Evolutionary conservation across 2,329 filamentous ascomycete genomes (phyloP).

Genomic region (Chaetomium olivaceum): DNA sequence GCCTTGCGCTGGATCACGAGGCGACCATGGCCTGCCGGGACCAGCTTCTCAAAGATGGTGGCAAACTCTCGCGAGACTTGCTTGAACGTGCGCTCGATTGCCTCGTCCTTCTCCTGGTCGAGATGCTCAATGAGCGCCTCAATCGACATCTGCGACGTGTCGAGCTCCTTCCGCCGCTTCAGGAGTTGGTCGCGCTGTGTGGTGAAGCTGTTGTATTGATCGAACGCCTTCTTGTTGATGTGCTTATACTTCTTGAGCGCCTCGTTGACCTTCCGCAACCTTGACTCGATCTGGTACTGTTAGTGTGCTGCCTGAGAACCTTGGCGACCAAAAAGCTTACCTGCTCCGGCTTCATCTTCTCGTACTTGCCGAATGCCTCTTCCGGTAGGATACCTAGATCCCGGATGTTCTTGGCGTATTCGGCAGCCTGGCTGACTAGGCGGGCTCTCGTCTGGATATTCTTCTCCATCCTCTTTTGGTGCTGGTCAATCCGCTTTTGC

Average conservation of each 20-base stretch:
- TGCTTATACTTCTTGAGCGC: slow-evolving; percentile 94
- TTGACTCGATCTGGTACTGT: slow-evolving; percentile 53
- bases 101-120: slow-evolving; percentile 94
- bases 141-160: slow-evolving; percentile 82
- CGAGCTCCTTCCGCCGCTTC: slow-evolving; percentile 81
- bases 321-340: slow-evolving; percentile 48
- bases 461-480: slow-evolving; percentile 86
- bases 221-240: slow-evolving; percentile 99
- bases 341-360: slow-evolving; percentile 74
- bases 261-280: slow-evolving; percentile 88
- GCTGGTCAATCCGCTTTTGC: slow-evolving; percentile 72
- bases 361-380: slow-evolving; percentile 89
- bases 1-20: slow-evolving; percentile 90
- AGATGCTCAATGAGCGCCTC: slow-evolving; percentile 89
- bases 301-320: slow-evolving; percentile 26
- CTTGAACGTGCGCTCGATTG: slow-evolving; percentile 97
- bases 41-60: slow-evolving; percentile 89
- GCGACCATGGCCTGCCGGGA: slow-evolving; percentile 87
- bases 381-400: slow-evolving; percentile 91
- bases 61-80: slow-evolving; percentile 94
- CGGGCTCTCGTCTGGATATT: slow-evolving; percentile 85
- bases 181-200: slow-evolving; percentile 85
- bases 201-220: slow-evolving; percentile 98
- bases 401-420: slow-evolving; percentile 85
- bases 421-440: slow-evolving; percentile 72